Evolutionary conservation across 225 moss, liverwort and hornwort genomes (phyloP), one percentile per base, ranked within the genome.

Genomic region (Bryum argenteum): DNA sequence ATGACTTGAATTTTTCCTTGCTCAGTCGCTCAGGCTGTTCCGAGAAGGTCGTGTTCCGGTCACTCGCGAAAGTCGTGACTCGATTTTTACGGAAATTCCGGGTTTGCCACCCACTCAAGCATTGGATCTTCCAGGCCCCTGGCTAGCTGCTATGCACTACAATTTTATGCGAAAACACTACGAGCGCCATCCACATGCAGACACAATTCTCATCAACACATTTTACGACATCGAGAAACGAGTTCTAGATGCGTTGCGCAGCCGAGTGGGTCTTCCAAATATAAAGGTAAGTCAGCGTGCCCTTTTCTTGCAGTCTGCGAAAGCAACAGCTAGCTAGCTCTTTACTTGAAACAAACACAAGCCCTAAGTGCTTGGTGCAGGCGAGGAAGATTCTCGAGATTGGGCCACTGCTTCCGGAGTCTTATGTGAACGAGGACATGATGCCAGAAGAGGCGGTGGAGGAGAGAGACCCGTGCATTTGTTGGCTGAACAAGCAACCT

Each of bases 371-470:
- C 47, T 16, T 47, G 19, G 39, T 40, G 11, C 72, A 81, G 72
- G 63, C 81, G 37, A 71, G 24, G 71, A 10, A 8, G n/a, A 43
- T 81, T 52, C 42, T 77, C 6, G 73, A 77, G 1, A 77, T 77
- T 23, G 81, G 81, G 12, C 77, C 73, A 52, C 33, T 81, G 67
- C 73, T 77, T 42, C 81, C 73, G 28, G 73, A 68, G 10, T 39
- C 42, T 21, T n/a, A 63, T 9, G 61, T 77, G 26, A 67, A 60
- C 45, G 51, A 69, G 38, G 71, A 76, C 37, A 23, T 17, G 37
- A n/a, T 65, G 26, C 33, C 45, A 56, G 37, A 80, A 19, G 69
- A 44, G 37, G 20, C 45, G 50, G 37, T 12, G 8, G 57, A 63
- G 17, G 76, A 68, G 71, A 72, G 20, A 17, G 71, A 76, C 50